Evolutionary conservation across 2,329 filamentous ascomycete genomes (phyloP).

Genomic region (Talaromyces sp.): DNA sequence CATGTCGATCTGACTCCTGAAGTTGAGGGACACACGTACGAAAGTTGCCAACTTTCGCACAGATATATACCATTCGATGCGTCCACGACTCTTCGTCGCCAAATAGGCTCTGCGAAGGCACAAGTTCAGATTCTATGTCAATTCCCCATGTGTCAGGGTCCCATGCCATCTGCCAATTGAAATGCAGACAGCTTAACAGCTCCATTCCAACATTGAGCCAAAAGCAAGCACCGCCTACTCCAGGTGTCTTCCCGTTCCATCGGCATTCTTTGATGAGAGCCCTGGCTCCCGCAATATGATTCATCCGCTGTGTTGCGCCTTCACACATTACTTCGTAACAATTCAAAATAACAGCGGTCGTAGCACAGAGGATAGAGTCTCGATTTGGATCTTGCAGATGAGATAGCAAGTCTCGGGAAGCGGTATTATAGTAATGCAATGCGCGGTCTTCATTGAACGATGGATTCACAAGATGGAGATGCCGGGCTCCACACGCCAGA

Average conservation of each 20-base stretch:
- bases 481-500: slow-evolving; percentile 79
- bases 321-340: slow-evolving; percentile 93
- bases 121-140: slow-evolving; percentile 64
- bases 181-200: slow-evolving; percentile 77
- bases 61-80: slow-evolving; percentile 79
- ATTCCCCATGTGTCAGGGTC: slow-evolving; percentile 86
- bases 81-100: slow-evolving; percentile 80
- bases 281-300: slow-evolving; percentile 77
- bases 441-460: slow-evolving; percentile 72
- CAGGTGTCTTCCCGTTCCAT: slow-evolving; percentile 74
- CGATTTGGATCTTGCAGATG: slow-evolving; percentile 78
- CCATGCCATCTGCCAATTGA: slow-evolving; percentile 83
- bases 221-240: slow-evolving; percentile 82
- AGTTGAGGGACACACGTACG: slow-evolving; percentile 62
- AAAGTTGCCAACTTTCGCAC: slow-evolving; percentile 83
- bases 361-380: slow-evolving; percentile 77
- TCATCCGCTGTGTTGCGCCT: slow-evolving; percentile 72
- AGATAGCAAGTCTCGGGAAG: slow-evolving; percentile 69
- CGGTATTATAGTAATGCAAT: slow-evolving; percentile 76
- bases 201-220: slow-evolving; percentile 93
- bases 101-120: slow-evolving; percentile 40
- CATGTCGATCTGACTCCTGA: slow-evolving; percentile 51
- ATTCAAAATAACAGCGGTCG: slow-evolving; percentile 80
- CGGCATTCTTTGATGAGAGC: slow-evolving; percentile 83
- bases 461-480: slow-evolving; percentile 66